phyloP scores from a whole-genome alignment of 768 basidiomycete genomes.

The Naganishia kalamii region DNA sequence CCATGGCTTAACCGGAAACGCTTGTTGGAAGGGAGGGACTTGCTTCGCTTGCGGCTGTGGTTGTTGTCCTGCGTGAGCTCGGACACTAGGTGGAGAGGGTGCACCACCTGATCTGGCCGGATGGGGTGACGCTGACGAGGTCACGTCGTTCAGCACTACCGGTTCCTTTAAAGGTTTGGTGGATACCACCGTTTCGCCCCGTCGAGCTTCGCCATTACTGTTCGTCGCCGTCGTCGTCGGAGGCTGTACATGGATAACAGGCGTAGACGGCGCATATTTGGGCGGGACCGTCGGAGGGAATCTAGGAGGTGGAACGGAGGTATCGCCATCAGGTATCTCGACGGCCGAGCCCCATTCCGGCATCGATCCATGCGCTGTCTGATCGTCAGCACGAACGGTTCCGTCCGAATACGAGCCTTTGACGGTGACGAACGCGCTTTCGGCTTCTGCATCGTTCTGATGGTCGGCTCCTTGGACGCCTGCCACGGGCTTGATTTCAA shows the following conservation, averaged over 20 bases:
- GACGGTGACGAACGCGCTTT: neutral
- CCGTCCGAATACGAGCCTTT: too few species aligned
- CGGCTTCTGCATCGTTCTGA: neutral
- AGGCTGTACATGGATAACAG: constrained; percentile 39
- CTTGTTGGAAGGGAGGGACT: too few species aligned
- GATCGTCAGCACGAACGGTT: neutral
- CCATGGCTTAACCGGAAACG: constrained; percentile 30
- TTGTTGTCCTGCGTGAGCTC: too few species aligned
- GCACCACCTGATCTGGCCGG: neutral
- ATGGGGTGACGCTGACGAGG: neutral
- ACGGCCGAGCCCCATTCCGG: constrained; percentile 40
- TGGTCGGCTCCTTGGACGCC: too few species aligned
- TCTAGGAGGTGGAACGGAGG: neutral
- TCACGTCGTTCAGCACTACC: neutral
- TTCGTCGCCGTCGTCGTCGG: constrained; percentile 31
- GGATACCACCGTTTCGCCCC: constrained; percentile 1
- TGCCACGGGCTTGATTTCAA: neutral
- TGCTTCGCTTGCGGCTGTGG: too few species aligned
- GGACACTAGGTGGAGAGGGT: too few species aligned
- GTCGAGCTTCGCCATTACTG: constrained; percentile 22
- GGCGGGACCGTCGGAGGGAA: neutral
- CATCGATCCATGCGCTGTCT: neutral
- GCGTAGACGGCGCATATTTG: constrained; percentile 17
- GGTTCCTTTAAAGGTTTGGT: neutral
- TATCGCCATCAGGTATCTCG: constrained; percentile 30